These are phyloP conservation scores for Xylariaceae sp. DNA, from an alignment of 2,329 filamentous ascomycete genomes.

Conservation along the genomic window DNA sequence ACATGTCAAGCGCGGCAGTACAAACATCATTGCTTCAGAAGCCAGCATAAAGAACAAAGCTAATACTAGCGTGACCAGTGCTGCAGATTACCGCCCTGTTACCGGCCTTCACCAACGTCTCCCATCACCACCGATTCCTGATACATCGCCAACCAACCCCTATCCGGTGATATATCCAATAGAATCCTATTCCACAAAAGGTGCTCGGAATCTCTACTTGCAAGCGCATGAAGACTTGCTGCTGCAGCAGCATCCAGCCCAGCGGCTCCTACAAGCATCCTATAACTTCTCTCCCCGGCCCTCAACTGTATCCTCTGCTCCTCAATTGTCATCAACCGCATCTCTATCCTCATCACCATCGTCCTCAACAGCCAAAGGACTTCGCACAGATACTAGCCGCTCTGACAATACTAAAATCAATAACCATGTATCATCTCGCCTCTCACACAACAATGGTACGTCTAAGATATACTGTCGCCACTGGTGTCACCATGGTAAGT, in stretches of 20 bases:
- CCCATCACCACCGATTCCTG: neutral
- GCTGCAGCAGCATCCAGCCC: neutral
- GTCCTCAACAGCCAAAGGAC: neutral
- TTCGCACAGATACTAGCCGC: neutral
- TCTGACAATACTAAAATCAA: neutral
- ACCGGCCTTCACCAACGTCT: neutral
- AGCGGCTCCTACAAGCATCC: constrained; percentile 2
- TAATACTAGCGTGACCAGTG: neutral
- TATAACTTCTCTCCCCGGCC: too few species aligned
- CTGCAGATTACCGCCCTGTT: neutral
- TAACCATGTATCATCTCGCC: neutral
- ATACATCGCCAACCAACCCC: neutral
- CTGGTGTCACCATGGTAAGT: constrained; percentile 56
- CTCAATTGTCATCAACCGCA: neutral
- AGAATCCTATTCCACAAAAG: neutral
- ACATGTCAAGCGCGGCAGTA: too few species aligned
- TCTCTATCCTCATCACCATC: neutral
- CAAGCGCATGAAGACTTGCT: neutral
- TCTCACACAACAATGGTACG: neutral
- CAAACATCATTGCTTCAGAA: too few species aligned
- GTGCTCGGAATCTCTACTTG: too few species aligned
- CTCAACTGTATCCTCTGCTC: too few species aligned
- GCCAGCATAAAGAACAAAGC: neutral
- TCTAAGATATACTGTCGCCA: constrained; percentile 45
- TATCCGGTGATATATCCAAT: neutral